Percentiles rank a stretch among this genome's conserved stretches.
Evolutionary conservation across 225 moss, liverwort and hornwort species (phyloP).

Genomic region (Rhytidiadelphus loreus): DNA sequence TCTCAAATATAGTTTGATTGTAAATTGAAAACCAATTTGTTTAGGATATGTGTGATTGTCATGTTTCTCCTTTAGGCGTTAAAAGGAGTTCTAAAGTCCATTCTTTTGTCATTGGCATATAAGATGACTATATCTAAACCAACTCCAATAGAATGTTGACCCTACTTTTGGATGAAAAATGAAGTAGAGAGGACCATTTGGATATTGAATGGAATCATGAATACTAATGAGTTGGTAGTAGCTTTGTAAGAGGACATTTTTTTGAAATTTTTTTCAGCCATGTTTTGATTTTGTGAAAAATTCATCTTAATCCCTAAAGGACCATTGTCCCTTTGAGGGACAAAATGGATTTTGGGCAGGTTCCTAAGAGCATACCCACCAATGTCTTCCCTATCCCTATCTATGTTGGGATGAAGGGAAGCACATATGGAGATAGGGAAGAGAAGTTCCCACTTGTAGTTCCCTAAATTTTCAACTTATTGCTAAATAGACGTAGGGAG

Average conservation of each 20-base stretch:
- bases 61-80: background rate
- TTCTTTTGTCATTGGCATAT: background rate
- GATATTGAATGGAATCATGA: background rate
- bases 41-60: background rate
- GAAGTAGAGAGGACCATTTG: background rate
- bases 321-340: too few relatives aligned
- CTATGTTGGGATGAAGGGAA: too few relatives aligned
- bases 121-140: background rate
- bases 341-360: too few relatives aligned
- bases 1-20: background rate
- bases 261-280: too few relatives aligned
- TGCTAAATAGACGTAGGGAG: too few relatives aligned
- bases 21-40: background rate
- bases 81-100: background rate
- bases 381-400: too few relatives aligned
- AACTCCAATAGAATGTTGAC: background rate
- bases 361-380: too few relatives aligned
- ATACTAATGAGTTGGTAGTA: too few relatives aligned
- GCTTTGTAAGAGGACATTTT: too few relatives aligned
- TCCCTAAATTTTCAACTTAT: too few relatives aligned
- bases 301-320: fast-evolving
- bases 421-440: too few relatives aligned
- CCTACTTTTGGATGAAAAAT: background rate
- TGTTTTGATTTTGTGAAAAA: background rate
- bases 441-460: too few relatives aligned